Base-by-base conservation (phyloP, 202 grass and related monocot genomes). In the Panicum virgatum region DNA sequence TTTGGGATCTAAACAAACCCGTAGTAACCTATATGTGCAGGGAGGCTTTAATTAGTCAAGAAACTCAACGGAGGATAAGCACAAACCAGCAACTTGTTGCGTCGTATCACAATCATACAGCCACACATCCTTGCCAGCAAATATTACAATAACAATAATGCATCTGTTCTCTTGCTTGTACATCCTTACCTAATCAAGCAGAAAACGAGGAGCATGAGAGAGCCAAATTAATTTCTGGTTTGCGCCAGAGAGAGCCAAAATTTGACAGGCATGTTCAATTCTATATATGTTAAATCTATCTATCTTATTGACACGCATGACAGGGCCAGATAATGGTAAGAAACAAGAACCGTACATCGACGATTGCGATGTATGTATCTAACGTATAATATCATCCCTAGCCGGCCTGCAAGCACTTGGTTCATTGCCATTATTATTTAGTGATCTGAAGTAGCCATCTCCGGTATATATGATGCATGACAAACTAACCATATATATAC, bases 201-300 rank as follows among this genome's bases (percentile, higher is more conserved):
- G 23, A 80, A 53, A 69, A 68, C 9, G 48, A 20, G 5, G n/a
- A 14, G 39, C 29, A 53, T 15, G n/a, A 52, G 44, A 50, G 48
- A 73, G 42, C 59, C 59, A 74, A 73, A 83, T 53, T 43, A 74
- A 73, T 75, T 53, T 43, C 16, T 43, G 23, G 74, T 62, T 77
- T 14, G 56, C 9, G 14, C 58, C 56, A 43, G 1, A 57, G 16
- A 48, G 26, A 6, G 5, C 26, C 10, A 60, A 11, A 61, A 12
- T n/a, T 18, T 47, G 62, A 26, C 54, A 57, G 27, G 39, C 40
- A 42, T 46, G n/a, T 4, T 62, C 15, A 15, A n/a, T 26, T 37
- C 9, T 48, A 1, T 48, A 71, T 48, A 1, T 48, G 48, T 18
- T 48, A 48, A 48, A 71, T 14, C 20, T 69, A n/a, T n/a, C n/a